Base-by-base conservation (phyloP, 2,329 filamentous ascomycete species). In the Trichoderma endophyticum region DNA sequence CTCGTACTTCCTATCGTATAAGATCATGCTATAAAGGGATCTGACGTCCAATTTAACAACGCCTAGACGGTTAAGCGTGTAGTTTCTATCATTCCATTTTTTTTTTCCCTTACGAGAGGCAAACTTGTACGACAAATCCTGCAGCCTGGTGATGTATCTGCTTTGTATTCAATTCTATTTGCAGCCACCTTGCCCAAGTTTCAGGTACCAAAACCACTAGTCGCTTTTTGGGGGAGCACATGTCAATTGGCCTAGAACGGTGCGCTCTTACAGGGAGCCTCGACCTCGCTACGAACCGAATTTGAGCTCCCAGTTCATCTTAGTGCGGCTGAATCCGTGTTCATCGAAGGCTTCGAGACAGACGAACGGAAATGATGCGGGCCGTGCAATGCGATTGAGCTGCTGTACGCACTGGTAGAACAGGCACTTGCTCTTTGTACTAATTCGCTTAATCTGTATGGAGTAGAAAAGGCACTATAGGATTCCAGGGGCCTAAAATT, bases 241-340 rank as follows among this genome's bases (percentile, higher is more conserved):
- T 68, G 65, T 68, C 66, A 69, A 69, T 51, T 60, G 26, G 64
- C 48, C 21, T 18, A 36, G 48, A 24, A 28, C 63, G 2, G 32
- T 11, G 14, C 15, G 14, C 59, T 62, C 59, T 62, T 39, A 62
- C 59, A 28, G 24, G 21, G 66, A 54, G 57, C 28, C 57, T 61
- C 66, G 43, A 51, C 36, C 56, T 48, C 66, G 54, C 51, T 56
- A 54, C 63, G 30, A 66, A 7, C 63, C 51, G 51, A 60, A 60
- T 26, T 18, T 18, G 34, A 59, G 66, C 39, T 48, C 51, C 61
- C 36, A 14, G 54, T 71, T 21, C 62, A 51, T 64, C 56, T 54
- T 71, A 64, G 70, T 66, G 70, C 62, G 70, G 70, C 62, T 71
- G 70, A 60, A 36, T 36, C 30, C 28, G 57, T n/a, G 26, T 69